Evolutionary conservation across 192 early-diverging fungal genomes (phyloP).

Genomic region (Entomortierella beljakovae): DNA sequence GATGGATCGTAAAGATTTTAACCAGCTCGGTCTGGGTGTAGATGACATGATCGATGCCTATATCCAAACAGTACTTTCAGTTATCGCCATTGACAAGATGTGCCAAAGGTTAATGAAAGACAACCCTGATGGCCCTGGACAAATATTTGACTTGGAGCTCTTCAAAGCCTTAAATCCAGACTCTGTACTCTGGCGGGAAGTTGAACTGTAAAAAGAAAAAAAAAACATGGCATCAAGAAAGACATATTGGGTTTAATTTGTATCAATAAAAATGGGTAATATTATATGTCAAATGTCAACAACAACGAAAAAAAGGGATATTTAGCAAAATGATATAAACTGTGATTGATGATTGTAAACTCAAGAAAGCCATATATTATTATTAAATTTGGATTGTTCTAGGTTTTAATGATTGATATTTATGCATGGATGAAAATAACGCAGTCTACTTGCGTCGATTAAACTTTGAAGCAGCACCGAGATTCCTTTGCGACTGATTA

Average conservation of each 20-base stretch:
- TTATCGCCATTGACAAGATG: conserved; percentile 91
- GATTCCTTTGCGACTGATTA: conserved; percentile 20
- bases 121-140: conserved; percentile 39
- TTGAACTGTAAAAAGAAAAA: conserved; percentile 35
- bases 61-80: conserved; percentile 86
- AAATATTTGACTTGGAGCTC: conserved; percentile 65
- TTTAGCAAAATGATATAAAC: too few species aligned
- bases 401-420: not conserved
- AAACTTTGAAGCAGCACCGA: conserved; percentile 30
- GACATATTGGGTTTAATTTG: too few species aligned
- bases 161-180: conserved; percentile 74
- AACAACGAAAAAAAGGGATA: not conserved
- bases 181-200: conserved; percentile 66
- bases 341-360: too few species aligned
- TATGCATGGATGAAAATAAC: too few species aligned
- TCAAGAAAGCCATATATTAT: too few species aligned
- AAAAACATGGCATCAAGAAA: too few species aligned
- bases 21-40: conserved; percentile 85
- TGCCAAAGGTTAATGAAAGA: conserved; percentile 62
- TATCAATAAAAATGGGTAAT: conserved; percentile 10
- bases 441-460: conserved; percentile 27
- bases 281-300: too few species aligned
- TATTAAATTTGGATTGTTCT: not conserved
- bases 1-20: conserved; percentile 95
- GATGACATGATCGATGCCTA: conserved; percentile 91